Conservation (phyloP, 164 flowering plant genomes). For the Stephania japonica region DNA sequence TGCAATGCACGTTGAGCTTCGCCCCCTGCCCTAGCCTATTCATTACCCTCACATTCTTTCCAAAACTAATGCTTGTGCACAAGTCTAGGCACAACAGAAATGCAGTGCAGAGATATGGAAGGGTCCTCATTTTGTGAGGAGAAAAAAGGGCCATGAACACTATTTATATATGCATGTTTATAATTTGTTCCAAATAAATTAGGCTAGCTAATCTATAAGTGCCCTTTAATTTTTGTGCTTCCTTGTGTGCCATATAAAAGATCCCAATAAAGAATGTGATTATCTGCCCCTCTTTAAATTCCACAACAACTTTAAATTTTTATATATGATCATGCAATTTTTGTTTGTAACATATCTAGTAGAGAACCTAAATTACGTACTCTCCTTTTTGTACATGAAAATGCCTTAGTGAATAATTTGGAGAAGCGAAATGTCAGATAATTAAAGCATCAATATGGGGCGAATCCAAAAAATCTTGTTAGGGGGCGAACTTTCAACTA, state of each 20-base stretch:
- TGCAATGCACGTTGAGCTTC: slow-evolving; percentile 20
- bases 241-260: neutral
- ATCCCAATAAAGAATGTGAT: neutral
- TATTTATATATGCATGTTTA: neutral
- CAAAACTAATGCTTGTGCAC: neutral
- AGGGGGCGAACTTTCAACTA: too few species aligned
- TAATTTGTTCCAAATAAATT: neutral
- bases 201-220: neutral
- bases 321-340: neutral
- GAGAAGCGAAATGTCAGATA: too few species aligned
- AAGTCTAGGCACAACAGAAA: neutral
- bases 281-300: neutral
- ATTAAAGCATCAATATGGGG: too few species aligned
- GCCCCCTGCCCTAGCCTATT: slow-evolving; percentile 16
- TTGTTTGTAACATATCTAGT: neutral
- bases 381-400: too few species aligned
- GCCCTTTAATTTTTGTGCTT: neutral
- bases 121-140: neutral
- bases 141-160: neutral
- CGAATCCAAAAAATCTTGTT: too few species aligned
- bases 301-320: neutral
- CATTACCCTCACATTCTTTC: slow-evolving; percentile 9
- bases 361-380: too few species aligned
- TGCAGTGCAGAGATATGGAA: neutral
- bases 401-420: too few species aligned